Evolutionary conservation across 129 eudicot species (phyloP), one percentile per base, ranked within the genome.

Genomic region (Erigeron canadensis): DNA sequence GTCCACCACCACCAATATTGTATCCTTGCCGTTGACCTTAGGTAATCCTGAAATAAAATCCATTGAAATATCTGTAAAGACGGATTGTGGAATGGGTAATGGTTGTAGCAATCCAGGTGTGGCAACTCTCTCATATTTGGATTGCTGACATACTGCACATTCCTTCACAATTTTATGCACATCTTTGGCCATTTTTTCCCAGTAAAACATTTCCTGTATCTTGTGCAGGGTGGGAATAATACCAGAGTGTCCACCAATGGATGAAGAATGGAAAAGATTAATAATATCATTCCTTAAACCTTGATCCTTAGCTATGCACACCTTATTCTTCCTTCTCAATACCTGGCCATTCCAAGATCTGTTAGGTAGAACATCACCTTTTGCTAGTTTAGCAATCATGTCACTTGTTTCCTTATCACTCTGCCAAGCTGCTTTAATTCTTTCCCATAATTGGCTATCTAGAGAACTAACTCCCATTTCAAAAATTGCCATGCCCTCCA

Each of bases 31-130:
- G 1, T 41, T 3, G 0, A 51, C 39, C 8, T n/a, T n/a, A 0
- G 75, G 75, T 10, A 70, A 5, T 0, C 75, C 75, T 34, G 11
- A 1, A 0, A 70, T 22, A 6, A 70, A 70, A 8, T 70, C 75
- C 64, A 55, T 54, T 9, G 75, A 56, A 1, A 54, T 54, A 0
- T 54, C 23, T 0, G 15, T 3, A 21, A 21, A 54, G 17, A 54
- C 17, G 0, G 8, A 6, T 0, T 1, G 2, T 0, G 65, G 65
- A 9, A 60, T 22, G 0, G 42, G 17, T 10, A 60, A 13, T 0
- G 65, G 65, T 9, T 60, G 65, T 5, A 60, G 4, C 0, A 60
- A 2, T 0, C 43, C 65, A 0, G 8, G 17, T 0, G 65, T 7
- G 1, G 6, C 5, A 3, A 6, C 1, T 0, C 9, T 0, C 11